Evolutionary conservation across 352 stramenopile genomes (phyloP).

Genomic region (Globisporangium uncinulatum): DNA sequence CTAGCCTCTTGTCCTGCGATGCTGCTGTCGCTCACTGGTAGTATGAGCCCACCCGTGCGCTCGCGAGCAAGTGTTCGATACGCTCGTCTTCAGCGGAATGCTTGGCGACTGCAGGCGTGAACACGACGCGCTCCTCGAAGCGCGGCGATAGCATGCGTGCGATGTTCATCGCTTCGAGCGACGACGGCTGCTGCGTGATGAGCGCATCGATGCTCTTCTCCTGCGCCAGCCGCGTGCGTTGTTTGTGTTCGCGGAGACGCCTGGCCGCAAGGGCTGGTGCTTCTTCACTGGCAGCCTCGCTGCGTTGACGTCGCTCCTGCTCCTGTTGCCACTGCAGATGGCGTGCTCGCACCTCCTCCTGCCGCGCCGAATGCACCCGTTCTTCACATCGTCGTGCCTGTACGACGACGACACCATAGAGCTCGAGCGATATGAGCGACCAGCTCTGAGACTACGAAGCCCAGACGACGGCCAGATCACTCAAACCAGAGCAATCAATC

Average conservation of each 20-base stretch:
- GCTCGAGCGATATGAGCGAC: neutral
- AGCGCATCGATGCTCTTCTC: conserved; percentile 54
- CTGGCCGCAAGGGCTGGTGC: conserved; percentile 35
- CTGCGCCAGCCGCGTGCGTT: conserved; percentile 31
- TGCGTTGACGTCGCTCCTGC: conserved; percentile 25
- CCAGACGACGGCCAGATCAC: neutral
- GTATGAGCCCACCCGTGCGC: conserved; percentile 46
- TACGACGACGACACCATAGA: neutral
- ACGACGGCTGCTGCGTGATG: conserved; percentile 67
- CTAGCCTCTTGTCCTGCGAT: neutral
- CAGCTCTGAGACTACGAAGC: neutral
- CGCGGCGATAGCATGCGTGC: conserved; percentile 69
- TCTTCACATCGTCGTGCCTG: conserved; percentile 51
- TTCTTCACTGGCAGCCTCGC: conserved; percentile 22
- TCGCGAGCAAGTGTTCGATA: conserved; percentile 52
- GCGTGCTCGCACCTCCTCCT: conserved; percentile 25
- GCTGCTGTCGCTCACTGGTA: conserved; percentile 36
- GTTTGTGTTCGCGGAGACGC: conserved; percentile 44
- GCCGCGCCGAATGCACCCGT: conserved; percentile 31
- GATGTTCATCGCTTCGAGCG: conserved; percentile 78
- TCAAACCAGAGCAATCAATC: neutral
- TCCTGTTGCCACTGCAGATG: conserved; percentile 23
- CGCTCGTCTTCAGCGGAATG: conserved; percentile 56
- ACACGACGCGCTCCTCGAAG: conserved; percentile 57
- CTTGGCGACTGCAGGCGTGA: conserved; percentile 36